Base-by-base conservation (phyloP, 2,329 filamentous ascomycete species). In the Ceratocystiopsis brevicomis region DNA sequence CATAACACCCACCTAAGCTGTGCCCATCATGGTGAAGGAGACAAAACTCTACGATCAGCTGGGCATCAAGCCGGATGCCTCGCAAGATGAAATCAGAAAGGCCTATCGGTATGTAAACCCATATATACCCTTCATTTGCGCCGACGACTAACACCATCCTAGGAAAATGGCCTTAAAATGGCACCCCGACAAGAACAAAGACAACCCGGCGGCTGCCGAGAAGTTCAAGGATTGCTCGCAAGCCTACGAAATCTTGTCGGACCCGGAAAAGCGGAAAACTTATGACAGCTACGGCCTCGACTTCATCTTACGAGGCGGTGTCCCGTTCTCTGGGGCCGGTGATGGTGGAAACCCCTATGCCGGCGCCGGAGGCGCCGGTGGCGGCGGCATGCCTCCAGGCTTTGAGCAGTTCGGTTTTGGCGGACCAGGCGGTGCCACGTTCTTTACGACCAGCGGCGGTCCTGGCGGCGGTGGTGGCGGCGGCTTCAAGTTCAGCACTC, bases 211-310 rank as follows among this genome's bases (percentile, higher is more conserved):
- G 42, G 84, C 88, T 10, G 69, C 76, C 47, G 90, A 96, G 59
- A 95, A 88, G 63, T 98, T 98, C 71, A 98, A 98, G 65, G 90
- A 96, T 60, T 82, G 86, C 50, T 94, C 86, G 1, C 87, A 96
- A 65, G 90, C 90, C 45, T 98, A 95, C 66, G 90, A 98, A 64
- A 93, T 98, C 53, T 77, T 98, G 3, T 93, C 85, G 48, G 90
- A 98, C 55, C 87, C 88, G 47, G 87, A 96, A 59, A 98, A 96
- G 65, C 81, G 90, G 55, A 90, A 93, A 61, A 78, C 79, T 37
- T 98, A 98, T 59, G 90, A 98, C 59, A 79, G 88, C 57, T 95
- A 79, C 61, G 90, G 90, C 49, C 78, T 96, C 48, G 90, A 96
- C 54, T 94, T 88, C 64, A 71, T 98, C 42, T 69, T 93, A 32